Evolutionary conservation across 139 green algal species (phyloP), one percentile per base, ranked within the genome.

Genomic region (Chlorokybus atmophyticus): DNA sequence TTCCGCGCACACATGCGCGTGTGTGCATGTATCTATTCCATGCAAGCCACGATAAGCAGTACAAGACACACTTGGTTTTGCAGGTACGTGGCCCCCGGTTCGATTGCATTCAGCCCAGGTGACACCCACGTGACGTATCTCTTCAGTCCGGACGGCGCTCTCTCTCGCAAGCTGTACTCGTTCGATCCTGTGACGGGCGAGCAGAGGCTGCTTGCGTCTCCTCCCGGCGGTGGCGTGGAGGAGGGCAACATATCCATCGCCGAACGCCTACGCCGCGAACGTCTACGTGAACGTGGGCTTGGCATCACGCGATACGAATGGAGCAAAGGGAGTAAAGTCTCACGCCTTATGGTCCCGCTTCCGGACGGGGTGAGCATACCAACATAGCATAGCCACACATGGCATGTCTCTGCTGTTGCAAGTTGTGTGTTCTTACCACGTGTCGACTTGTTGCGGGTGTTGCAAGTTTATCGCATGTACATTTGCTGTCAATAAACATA

Each of bases 291-390:
- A 50, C 30, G 50, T 5, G 56, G 55, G 6, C 39, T 72, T 23
- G 67, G 67, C 5, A 29, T 75, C 14, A 75, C 67, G 32, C 55
- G 67, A 17, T 75, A 68, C 30, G 58, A 67, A 3, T 75, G 67
- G 67, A 52, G 50, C 7, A 73, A 73, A 55, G 39, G 38, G 24
- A 50, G n/a, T 21, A 28, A 32, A 7, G 47, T 28, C 10, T 23
- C 32, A 3, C 27, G 40, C 24, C 28, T 75, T 38, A 35, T 75
- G 25, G 29, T 75, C 14, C 61, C 67, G 4, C 56, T 72, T 28
- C 57, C 67, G 6, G 55, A 54, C 23, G 67, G 67, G 25, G 62
- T 67, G 39, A 51, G 58, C 44, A n/a, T n/a, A n/a, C n/a, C n/a
- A n/a, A n/a, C n/a, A n/a, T n/a, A n/a, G n/a, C n/a, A n/a, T n/a